These are phyloP conservation scores for Protomyces gravidus DNA, from an alignment of 1,139 yeast species.

Conservation along the genomic window DNA sequence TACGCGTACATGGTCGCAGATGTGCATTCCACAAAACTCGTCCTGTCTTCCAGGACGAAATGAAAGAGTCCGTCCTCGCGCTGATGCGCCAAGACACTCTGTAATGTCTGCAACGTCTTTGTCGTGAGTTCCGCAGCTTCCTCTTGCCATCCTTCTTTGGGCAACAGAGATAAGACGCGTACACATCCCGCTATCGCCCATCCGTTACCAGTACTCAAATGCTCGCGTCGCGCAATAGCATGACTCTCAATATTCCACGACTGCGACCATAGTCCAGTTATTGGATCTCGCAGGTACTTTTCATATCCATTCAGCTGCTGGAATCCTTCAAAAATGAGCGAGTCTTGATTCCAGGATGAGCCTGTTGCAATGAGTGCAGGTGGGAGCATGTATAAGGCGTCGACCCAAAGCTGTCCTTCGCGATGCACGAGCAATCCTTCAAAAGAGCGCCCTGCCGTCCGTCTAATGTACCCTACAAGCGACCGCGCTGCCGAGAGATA, in stretches of 20 bases:
- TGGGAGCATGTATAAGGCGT: slow-evolving; percentile 25
- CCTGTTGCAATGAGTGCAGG: slow-evolving; percentile 23
- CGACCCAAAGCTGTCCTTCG: slow-evolving; percentile 23
- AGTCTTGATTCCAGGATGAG: slow-evolving; percentile 24
- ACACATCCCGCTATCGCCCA: slow-evolving; percentile 26
- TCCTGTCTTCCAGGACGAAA: slow-evolving; percentile 17
- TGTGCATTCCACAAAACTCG: slow-evolving; percentile 20
- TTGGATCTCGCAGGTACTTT: slow-evolving; percentile 11
- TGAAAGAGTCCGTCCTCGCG: slow-evolving; percentile 24
- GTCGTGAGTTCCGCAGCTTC: slow-evolving; percentile 7
- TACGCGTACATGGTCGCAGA: slow-evolving; percentile 24
- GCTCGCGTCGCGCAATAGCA: slow-evolving; percentile 4
- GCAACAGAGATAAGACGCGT: slow-evolving; percentile 16
- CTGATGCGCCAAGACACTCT: slow-evolving; percentile 6
- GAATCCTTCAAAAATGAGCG: slow-evolving; percentile 21
- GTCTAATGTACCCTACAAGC: slow-evolving; percentile 16
- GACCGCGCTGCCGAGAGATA: slow-evolving; percentile 22
- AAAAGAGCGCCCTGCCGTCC: slow-evolving; percentile 19
- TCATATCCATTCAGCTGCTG: slow-evolving; percentile 26
- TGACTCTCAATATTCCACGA: slow-evolving; percentile 23
- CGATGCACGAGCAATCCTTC: slow-evolving; percentile 24
- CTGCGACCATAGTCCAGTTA: slow-evolving; percentile 23
- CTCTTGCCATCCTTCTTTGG: slow-evolving; percentile 24
- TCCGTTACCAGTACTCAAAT: slow-evolving; percentile 20
- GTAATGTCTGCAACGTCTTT: slow-evolving; percentile 10